These are phyloP conservation scores for Penicillium oxalicum DNA, from an alignment of 2,329 filamentous ascomycete genomes.

Conservation along the genomic window DNA sequence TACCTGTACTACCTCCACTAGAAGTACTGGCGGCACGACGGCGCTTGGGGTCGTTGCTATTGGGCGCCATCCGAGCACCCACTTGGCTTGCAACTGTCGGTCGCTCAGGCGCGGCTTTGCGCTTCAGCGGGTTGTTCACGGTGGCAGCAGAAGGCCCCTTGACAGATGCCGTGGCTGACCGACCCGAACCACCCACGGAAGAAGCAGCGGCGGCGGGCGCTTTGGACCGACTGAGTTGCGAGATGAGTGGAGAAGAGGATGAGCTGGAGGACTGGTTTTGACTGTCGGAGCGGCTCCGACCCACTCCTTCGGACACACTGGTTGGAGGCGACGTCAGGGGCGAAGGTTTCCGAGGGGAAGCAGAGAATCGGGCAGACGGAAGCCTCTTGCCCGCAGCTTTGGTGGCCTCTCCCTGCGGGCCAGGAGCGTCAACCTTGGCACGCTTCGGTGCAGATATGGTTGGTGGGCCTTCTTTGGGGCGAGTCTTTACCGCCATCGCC, in stretches of 20 bases:
- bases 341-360: conserved; percentile 56
- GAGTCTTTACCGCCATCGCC: conserved; percentile 15
- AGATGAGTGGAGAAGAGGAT: conserved; percentile 43
- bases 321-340: conserved; percentile 57
- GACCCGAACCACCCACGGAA: conserved; percentile 15
- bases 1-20: conserved; percentile 39
- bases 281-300: conserved; percentile 38
- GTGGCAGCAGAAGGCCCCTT: conserved; percentile 21
- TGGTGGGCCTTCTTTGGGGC: conserved; percentile 16
- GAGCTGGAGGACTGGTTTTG: conserved; percentile 41
- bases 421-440: conserved; percentile 18
- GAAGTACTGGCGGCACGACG: conserved; percentile 33
- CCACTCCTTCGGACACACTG: conserved; percentile 54
- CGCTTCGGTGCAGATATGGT: conserved; percentile 22
- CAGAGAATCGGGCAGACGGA: conserved; percentile 37
- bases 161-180: conserved; percentile 24
- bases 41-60: conserved; percentile 40
- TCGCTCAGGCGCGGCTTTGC: conserved; percentile 36
- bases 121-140: conserved; percentile 32
- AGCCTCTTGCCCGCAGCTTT: conserved; percentile 35
- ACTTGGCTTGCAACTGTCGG: conserved; percentile 15
- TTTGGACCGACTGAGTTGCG: conserved; percentile 31
- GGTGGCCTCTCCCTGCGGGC: conserved; percentile 20
- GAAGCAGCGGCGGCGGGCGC: conserved; percentile 13
- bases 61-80: conserved; percentile 25